These are phyloP conservation scores for Aureobasidium uvarum DNA, from an alignment of 2,329 filamentous ascomycete genomes.

Conservation along the genomic window DNA sequence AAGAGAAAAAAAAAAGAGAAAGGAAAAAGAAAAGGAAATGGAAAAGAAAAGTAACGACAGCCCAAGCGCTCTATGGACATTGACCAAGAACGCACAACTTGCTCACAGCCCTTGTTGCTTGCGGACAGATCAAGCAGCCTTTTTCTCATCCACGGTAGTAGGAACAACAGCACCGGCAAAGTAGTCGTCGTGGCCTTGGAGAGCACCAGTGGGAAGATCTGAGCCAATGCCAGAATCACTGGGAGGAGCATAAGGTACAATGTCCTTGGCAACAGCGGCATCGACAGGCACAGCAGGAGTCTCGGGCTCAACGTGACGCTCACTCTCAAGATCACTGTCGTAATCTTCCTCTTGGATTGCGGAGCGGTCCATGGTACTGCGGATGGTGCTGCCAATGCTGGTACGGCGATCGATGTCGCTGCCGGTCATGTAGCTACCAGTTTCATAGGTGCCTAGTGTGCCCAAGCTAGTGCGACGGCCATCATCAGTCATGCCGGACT, in stretches of 20 bases:
- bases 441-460: slow-evolving; percentile 48
- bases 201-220: slow-evolving; percentile 39
- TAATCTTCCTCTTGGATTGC: slow-evolving; percentile 31
- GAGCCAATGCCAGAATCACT: slow-evolving; percentile 44
- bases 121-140: neutral
- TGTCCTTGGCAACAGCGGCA: slow-evolving; percentile 29
- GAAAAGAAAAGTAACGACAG: neutral
- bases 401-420: slow-evolving; percentile 48
- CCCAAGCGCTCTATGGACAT: neutral
- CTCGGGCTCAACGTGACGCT: slow-evolving; percentile 18
- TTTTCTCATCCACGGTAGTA: neutral
- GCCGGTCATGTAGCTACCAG: slow-evolving; percentile 52
- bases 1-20: neutral
- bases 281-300: slow-evolving; percentile 21
- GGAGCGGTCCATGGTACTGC: slow-evolving; percentile 36
- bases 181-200: slow-evolving; percentile 27
- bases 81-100: slow-evolving; percentile 2
- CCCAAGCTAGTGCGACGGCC: slow-evolving; percentile 44
- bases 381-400: slow-evolving; percentile 44
- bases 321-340: slow-evolving; percentile 29
- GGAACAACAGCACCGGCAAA: slow-evolving; percentile 15
- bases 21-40: neutral
- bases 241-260: slow-evolving; percentile 36
- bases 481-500: slow-evolving; percentile 33
- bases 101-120: neutral